These are phyloP conservation scores for Solanum gracilifrons DNA, from an alignment of 257 asterid species.

Conservation along the genomic window DNA sequence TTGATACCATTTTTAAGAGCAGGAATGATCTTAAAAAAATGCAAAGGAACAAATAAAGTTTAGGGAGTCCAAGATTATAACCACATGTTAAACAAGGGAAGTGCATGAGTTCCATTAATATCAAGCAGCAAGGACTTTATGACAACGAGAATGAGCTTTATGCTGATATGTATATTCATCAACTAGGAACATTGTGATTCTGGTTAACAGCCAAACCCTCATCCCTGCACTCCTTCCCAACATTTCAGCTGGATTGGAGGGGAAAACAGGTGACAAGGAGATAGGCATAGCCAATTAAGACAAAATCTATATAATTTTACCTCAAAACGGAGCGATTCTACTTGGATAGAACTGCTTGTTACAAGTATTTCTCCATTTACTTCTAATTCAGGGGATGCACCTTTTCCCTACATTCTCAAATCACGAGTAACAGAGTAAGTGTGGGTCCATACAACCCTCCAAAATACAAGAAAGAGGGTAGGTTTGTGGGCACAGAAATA, in stretches of 20 bases:
- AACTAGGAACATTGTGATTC: background rate
- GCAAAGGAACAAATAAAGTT: background rate
- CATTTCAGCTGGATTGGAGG: background rate
- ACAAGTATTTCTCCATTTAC: slow-evolving; percentile 18
- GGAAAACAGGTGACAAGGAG: background rate
- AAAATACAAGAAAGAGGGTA: background rate
- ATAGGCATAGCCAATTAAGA: background rate
- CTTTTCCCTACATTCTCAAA: slow-evolving; percentile 20
- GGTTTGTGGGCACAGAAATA: background rate
- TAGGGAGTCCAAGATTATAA: background rate
- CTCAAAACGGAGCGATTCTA: slow-evolving; percentile 75
- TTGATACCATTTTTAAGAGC: background rate
- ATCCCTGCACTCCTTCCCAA: background rate
- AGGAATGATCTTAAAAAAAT: background rate
- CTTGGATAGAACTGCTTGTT: slow-evolving; percentile 18
- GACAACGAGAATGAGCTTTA: background rate
- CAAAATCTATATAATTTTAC: slow-evolving; percentile 18
- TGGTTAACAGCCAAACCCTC: background rate
- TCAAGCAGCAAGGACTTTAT: background rate
- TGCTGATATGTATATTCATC: background rate
- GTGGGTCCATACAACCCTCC: background rate
- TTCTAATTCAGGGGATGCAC: background rate
- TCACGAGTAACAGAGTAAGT: background rate
- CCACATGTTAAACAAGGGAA: background rate
- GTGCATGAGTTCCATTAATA: background rate